Conservation (phyloP, 768 basidiomycete genomes). For the Amanita rubescens region DNA sequence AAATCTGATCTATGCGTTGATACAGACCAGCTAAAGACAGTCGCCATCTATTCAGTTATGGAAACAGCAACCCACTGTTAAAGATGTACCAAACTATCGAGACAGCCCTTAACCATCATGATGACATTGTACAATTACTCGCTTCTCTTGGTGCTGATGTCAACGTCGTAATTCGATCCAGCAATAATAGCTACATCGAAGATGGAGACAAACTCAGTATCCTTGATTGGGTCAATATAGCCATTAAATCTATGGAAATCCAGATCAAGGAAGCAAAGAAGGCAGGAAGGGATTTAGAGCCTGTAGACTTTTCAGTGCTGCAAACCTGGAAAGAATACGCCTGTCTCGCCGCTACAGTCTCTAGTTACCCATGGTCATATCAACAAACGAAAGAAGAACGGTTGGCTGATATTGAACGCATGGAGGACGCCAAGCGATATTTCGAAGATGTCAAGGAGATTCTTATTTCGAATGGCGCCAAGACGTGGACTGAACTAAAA, state of each 20-base stretch:
- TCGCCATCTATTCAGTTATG: neutral
- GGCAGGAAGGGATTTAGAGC: neutral
- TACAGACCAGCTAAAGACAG: neutral
- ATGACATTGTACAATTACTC: neutral
- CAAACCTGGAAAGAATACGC: conserved; percentile 3
- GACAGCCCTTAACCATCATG: neutral
- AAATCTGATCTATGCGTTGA: neutral
- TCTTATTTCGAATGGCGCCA: conserved; percentile 1
- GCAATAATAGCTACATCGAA: neutral
- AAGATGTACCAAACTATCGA: neutral
- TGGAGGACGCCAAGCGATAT: neutral
- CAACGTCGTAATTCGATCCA: neutral
- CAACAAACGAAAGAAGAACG: neutral
- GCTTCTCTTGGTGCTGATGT: conserved; percentile 1
- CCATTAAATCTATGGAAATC: neutral
- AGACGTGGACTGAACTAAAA: neutral
- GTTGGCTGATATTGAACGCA: neutral
- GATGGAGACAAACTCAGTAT: neutral
- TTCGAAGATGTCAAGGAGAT: neutral
- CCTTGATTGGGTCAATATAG: neutral
- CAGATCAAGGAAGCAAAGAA: neutral
- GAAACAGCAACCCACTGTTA: neutral
- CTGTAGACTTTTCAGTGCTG: neutral
- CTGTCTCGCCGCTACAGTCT: neutral
- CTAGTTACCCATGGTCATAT: neutral